Conservation (phyloP, 1,284 basidiomycete species). For the Trametes hirsuta region DNA sequence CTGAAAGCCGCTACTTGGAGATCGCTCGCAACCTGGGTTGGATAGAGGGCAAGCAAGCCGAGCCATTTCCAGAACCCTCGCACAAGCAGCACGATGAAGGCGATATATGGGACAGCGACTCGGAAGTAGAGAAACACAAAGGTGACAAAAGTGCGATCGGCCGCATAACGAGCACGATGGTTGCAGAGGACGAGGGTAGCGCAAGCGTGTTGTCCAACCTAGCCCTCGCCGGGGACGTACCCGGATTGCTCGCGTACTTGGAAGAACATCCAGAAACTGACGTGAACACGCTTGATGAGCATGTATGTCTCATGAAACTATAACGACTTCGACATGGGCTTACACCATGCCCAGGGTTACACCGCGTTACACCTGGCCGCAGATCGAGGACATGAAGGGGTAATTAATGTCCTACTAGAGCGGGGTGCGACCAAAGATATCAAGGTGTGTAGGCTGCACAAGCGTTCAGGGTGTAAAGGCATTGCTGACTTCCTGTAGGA, state of each 20-base stretch:
- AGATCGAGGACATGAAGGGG: constrained; percentile 70
- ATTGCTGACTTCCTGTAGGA: constrained; percentile 51
- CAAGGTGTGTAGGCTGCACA: constrained; percentile 48
- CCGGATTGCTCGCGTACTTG: constrained; percentile 52
- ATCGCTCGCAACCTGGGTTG: constrained; percentile 75
- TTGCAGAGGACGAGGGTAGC: constrained; percentile 42
- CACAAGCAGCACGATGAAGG: constrained; percentile 26
- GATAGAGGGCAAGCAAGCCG: constrained; percentile 43
- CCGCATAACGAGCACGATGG: constrained; percentile 64
- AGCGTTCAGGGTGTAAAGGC: not conserved
- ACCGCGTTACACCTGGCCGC: constrained; percentile 85
- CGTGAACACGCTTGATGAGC: constrained; percentile 59
- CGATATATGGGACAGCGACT: constrained; percentile 31
- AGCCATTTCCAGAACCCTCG: constrained; percentile 6
- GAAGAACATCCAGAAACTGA: constrained; percentile 41
- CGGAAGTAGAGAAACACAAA: constrained; percentile 15
- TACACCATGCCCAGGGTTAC: constrained; percentile 64
- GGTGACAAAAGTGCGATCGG: constrained; percentile 57
- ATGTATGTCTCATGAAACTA: constrained; percentile 49
- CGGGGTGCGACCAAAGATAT: constrained; percentile 66
- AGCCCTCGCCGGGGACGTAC: constrained; percentile 59
- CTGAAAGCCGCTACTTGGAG: constrained; percentile 67
- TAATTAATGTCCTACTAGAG: constrained; percentile 63
- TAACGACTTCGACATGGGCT: not conserved
- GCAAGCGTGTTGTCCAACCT: constrained; percentile 60